A percentile compares a stretch with the other conserved stretches of the same genome.
Conservation (phyloP, 306 rosid genomes). For the Trichosanthes cucumerina region DNA sequence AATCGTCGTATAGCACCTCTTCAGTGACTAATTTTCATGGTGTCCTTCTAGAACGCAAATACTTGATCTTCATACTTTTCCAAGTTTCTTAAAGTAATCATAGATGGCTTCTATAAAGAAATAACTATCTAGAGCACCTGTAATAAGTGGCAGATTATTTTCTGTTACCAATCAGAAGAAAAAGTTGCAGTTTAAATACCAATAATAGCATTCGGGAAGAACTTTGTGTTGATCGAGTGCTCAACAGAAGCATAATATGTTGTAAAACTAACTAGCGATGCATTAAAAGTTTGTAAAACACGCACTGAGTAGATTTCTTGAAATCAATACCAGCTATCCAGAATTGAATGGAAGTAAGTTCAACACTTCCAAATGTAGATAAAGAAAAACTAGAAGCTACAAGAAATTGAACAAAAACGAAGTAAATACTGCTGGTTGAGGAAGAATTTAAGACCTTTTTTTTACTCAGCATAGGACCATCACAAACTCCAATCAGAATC, state of each 20-base stretch:
- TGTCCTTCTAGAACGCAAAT: not conserved
- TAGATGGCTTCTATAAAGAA: not conserved
- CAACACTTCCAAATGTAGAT: not conserved
- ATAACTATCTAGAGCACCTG: not conserved
- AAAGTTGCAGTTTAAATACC: not conserved
- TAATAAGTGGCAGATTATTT: not conserved
- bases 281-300: not conserved
- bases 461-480: constrained; percentile 76
- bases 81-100: not conserved
- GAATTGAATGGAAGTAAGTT: not conserved
- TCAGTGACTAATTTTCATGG: constrained; percentile 1
- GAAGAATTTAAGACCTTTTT: constrained; percentile 37
- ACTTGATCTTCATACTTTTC: not conserved
- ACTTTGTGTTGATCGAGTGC: not conserved
- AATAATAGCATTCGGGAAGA: not conserved
- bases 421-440: constrained; percentile 3
- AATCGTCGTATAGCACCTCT: not conserved
- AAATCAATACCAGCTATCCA: not conserved
- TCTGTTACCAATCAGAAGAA: not conserved
- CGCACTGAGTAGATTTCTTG: not conserved
- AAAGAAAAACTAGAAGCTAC: not conserved
- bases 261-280: not conserved
- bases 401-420: not conserved
- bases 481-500: constrained; percentile 71
- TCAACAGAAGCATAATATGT: not conserved